Percentiles rank a stretch among this genome's conserved stretches.
Evolutionary conservation across 192 early-diverging fungal species (phyloP).

Genomic region (Coemansia sp.): DNA sequence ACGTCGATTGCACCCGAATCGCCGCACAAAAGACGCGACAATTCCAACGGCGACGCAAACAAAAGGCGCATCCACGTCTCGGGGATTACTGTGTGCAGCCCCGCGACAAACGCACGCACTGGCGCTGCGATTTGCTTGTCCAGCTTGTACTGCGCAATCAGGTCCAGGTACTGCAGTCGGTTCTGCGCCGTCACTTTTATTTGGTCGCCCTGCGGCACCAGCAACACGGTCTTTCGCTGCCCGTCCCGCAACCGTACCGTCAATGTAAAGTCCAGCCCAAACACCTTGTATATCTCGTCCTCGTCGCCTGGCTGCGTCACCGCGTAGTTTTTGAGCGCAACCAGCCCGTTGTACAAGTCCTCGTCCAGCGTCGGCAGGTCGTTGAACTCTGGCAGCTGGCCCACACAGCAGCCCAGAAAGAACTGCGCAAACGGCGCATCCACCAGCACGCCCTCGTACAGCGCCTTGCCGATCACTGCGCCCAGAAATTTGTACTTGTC

Average conservation of each 20-base stretch:
- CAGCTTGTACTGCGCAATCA: conserved; percentile 85
- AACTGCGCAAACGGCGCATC: conserved; percentile 83
- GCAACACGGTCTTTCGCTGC: conserved; percentile 56
- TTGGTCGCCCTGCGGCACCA: conserved; percentile 74
- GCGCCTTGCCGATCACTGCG: conserved; percentile 78
- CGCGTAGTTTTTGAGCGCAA: conserved; percentile 71
- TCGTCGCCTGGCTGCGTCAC: conserved; percentile 44
- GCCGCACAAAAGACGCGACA: conserved; percentile 88
- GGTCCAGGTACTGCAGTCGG: conserved; percentile 82
- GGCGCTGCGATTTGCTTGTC: conserved; percentile 78
- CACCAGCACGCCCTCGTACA: conserved; percentile 84
- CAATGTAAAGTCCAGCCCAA: conserved; percentile 67
- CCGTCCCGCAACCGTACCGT: conserved; percentile 55
- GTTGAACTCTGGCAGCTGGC: conserved; percentile 69
- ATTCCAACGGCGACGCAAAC: conserved; percentile 86
- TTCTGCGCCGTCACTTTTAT: conserved; percentile 84
- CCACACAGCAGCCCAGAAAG: conserved; percentile 75
- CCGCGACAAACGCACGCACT: conserved; percentile 80
- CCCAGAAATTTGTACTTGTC: conserved; percentile 76
- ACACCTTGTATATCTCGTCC: conserved; percentile 59
- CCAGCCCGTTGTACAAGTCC: conserved; percentile 72
- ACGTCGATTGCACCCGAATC: conserved; percentile 74
- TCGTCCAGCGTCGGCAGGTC: conserved; percentile 80
- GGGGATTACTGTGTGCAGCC: conserved; percentile 83
- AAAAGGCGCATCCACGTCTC: conserved; percentile 80